Evolutionary conservation across 192 early-diverging fungal species (phyloP).

Genomic region (Podila horticola): DNA sequence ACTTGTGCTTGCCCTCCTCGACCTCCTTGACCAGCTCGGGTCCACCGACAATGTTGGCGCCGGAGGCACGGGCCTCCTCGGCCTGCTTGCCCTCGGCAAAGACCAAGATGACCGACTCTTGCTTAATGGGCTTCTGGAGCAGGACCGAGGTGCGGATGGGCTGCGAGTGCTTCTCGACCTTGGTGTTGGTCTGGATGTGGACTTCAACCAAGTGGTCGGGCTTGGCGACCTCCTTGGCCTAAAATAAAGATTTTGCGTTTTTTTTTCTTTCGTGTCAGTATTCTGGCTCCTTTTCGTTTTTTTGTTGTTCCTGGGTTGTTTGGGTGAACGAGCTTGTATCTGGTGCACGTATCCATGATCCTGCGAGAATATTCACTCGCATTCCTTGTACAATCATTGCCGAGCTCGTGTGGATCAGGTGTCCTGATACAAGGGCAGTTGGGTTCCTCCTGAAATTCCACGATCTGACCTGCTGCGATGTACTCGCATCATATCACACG

Average conservation of each 20-base stretch:
- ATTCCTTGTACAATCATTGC: too few species aligned
- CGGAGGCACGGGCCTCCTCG: conserved; percentile 81
- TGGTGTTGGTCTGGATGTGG: conserved; percentile 71
- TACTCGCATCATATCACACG: too few species aligned
- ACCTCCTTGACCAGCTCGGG: conserved; percentile 85
- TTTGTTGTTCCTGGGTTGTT: too few species aligned
- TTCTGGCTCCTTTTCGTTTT: too few species aligned
- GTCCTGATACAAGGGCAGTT: too few species aligned
- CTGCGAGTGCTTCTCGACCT: conserved; percentile 80
- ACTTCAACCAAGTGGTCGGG: conserved; percentile 71
- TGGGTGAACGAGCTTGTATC: too few species aligned
- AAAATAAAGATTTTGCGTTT: neutral
- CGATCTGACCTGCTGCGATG: too few species aligned
- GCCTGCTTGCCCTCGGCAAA: conserved; percentile 91
- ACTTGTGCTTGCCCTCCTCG: conserved; percentile 57
- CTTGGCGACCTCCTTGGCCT: conserved; percentile 75
- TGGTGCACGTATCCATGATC: too few species aligned
- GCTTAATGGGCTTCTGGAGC: conserved; percentile 73
- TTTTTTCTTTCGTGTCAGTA: too few species aligned
- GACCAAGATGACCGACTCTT: conserved; percentile 74
- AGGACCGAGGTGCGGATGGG: conserved; percentile 84
- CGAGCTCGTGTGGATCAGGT: too few species aligned
- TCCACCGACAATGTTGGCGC: conserved; percentile 87
- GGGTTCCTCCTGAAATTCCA: too few species aligned
- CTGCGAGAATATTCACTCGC: too few species aligned